Base-by-base conservation (phyloP, 2,329 filamentous ascomycete species). In the Torrubiellomyces zombiae region DNA sequence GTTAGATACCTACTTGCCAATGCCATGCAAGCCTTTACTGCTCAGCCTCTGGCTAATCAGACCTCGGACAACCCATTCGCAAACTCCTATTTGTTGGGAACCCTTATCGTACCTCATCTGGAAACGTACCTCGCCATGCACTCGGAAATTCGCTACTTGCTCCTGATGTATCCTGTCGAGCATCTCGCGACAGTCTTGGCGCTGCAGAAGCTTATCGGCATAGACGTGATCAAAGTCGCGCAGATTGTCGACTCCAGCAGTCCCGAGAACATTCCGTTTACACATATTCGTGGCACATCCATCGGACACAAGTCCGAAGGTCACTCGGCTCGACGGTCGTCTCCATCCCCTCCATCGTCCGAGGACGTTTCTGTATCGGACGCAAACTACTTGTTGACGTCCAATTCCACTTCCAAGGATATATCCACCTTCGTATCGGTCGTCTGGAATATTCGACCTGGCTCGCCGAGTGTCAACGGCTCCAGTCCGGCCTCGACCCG, bases 121-220 rank as follows among this genome's bases (percentile, higher is more conserved):
- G 69, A 75, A 36, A 59, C 60, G 0, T 74, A 70, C 32, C 50
- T 75, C 24, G 54, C 59, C 4, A 48, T 56, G 2, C 63, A 72
- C 33, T 38, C 55, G 3, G 49, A 58, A 18, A 60, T 65, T 12
- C 59, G 60, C 7, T 63, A 73, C 28, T 54, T 75, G 1, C 43
- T 75, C 5, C 50, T 75, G 7, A 63, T 73, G 28, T 75, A 68
- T 32, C 58, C 67, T 0, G 46, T 60, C 0, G 59, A 63, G 24
- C 62, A 74, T 32, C 51, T 75, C 2, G 37, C 58, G 3, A 68
- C 67, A 3, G 51, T 73, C 2, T 39, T 72, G 4, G 65, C 67
- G 1, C 44, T 75, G 5, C 68, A 70, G 32, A 56, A 56, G 25
- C 51, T 75, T 5, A 51, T 71, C 5, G 69, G 70, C 3, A 48